Conservation (phyloP, 2,329 filamentous ascomycete species). For the Truncatella angustata region DNA sequence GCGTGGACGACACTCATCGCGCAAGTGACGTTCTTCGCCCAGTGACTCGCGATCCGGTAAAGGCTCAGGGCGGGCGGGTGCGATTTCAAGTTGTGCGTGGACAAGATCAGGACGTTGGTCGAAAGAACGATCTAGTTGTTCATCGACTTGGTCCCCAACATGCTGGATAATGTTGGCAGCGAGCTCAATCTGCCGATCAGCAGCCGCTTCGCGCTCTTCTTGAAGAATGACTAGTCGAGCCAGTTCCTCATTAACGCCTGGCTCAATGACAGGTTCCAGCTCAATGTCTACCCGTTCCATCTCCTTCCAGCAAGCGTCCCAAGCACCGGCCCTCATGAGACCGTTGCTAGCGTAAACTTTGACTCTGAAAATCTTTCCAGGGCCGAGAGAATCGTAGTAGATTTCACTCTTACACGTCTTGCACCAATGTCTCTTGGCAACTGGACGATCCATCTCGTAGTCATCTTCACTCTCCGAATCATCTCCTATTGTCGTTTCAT, state of each 20-base stretch:
- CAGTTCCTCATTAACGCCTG: slow-evolving; percentile 57
- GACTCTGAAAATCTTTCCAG: slow-evolving; percentile 66
- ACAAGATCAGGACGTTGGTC: slow-evolving; percentile 22
- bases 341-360: slow-evolving; percentile 95
- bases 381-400: slow-evolving; percentile 50
- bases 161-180: slow-evolving; percentile 30
- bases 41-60: slow-evolving; percentile 8
- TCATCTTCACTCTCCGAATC: slow-evolving; percentile 47
- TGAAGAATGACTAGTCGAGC: slow-evolving; percentile 50
- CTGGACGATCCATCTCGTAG: slow-evolving; percentile 33
- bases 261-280: slow-evolving; percentile 70
- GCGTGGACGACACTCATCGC: slow-evolving; percentile 14
- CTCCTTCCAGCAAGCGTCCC: slow-evolving; percentile 91
- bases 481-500: slow-evolving; percentile 42
- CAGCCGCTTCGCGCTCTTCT: slow-evolving; percentile 34
- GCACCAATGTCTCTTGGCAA: slow-evolving; percentile 52
- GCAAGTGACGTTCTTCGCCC: slow-evolving; percentile 10
- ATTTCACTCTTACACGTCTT: slow-evolving; percentile 55
- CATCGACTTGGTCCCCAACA: slow-evolving; percentile 34
- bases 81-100: slow-evolving; percentile 28
- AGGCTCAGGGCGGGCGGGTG: slow-evolving; percentile 17
- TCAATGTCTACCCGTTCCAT: slow-evolving; percentile 99
- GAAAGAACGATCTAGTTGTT: slow-evolving; percentile 24
- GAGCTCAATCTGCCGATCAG: slow-evolving; percentile 29
- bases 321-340: slow-evolving; percentile 86